Evolutionary conservation across 2,329 filamentous ascomycete species (phyloP).

Genomic region (Corniculantispora saksenae): DNA sequence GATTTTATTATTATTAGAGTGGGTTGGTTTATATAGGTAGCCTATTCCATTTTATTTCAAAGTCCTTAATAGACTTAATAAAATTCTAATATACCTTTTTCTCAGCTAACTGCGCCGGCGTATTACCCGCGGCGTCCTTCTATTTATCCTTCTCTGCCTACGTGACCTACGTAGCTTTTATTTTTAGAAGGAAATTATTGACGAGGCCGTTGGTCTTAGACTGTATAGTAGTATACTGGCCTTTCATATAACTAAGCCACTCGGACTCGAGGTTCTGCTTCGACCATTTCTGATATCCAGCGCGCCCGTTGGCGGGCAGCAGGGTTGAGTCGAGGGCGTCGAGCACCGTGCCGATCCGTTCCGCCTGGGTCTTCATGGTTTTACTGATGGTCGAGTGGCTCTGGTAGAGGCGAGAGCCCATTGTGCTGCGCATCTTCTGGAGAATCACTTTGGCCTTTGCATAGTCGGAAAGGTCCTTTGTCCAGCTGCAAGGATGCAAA

Average conservation of each 20-base stretch:
- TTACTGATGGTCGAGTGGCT: background rate
- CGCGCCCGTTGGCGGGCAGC: slow-evolving; percentile 15
- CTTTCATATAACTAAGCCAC: slow-evolving; percentile 11
- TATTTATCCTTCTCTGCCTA: background rate
- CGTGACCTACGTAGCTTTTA: background rate
- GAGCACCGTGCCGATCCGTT: slow-evolving; percentile 19
- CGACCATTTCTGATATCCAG: background rate
- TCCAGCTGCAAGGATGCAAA: too few species aligned
- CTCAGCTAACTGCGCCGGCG: too few species aligned
- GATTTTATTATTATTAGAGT: background rate
- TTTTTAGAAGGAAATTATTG: background rate
- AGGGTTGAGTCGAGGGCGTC: slow-evolving; percentile 19
- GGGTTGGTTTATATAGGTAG: background rate
- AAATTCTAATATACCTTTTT: too few species aligned
- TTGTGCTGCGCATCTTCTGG: background rate
- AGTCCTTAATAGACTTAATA: too few species aligned
- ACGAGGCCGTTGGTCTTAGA: slow-evolving; percentile 8
- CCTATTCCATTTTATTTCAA: background rate
- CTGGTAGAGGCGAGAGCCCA: background rate
- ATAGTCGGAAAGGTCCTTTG: background rate
- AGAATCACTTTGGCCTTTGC: background rate
- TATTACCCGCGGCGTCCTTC: too few species aligned
- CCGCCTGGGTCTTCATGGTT: slow-evolving; percentile 16
- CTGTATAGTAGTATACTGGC: slow-evolving; percentile 18
- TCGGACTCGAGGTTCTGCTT: background rate